These are phyloP conservation scores for Brettanomyces sp. DNA, from an alignment of 805 yeast species.

Conservation along the genomic window DNA sequence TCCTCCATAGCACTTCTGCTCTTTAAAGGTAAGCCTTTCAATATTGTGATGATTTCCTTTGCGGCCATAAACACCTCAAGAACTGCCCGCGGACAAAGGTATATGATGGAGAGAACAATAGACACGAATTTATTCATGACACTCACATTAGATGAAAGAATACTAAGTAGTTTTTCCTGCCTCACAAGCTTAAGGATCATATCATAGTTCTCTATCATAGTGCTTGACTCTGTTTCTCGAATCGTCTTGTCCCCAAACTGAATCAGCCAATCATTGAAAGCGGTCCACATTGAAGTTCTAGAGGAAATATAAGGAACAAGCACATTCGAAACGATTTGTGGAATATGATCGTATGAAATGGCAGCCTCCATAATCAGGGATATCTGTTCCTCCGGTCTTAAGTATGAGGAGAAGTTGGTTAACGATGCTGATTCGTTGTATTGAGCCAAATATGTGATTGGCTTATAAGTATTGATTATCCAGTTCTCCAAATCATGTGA, in stretches of 20 bases:
- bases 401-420: conserved; percentile 12
- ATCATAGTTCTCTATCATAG: conserved; percentile 6
- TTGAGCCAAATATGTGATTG: conserved; percentile 10
- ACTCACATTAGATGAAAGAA: conserved; percentile 1
- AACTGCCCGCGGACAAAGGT: conserved; percentile 17
- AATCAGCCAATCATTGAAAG: conserved; percentile 15
- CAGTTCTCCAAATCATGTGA: conserved; percentile 11
- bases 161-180: conserved; percentile 12
- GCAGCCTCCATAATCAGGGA: conserved; percentile 10
- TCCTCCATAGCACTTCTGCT: neutral
- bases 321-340: conserved; percentile 6
- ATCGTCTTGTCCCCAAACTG: conserved; percentile 9
- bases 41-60: conserved; percentile 17
- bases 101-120: conserved; percentile 14
- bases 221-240: neutral
- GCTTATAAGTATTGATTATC: conserved; percentile 15
- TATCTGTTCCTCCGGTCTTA: conserved; percentile 13
- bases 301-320: conserved; percentile 15
- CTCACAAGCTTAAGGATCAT: conserved; percentile 12
- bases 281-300: conserved; percentile 7
- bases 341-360: conserved; percentile 1
- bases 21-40: conserved; percentile 8
- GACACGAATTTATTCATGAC: conserved; percentile 10
- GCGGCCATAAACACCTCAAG: conserved; percentile 15
- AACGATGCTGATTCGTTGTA: conserved; percentile 8